These are phyloP conservation scores for Naegleria gruberi DNA, from an alignment of 208 protist species.

Conservation along the genomic window DNA sequence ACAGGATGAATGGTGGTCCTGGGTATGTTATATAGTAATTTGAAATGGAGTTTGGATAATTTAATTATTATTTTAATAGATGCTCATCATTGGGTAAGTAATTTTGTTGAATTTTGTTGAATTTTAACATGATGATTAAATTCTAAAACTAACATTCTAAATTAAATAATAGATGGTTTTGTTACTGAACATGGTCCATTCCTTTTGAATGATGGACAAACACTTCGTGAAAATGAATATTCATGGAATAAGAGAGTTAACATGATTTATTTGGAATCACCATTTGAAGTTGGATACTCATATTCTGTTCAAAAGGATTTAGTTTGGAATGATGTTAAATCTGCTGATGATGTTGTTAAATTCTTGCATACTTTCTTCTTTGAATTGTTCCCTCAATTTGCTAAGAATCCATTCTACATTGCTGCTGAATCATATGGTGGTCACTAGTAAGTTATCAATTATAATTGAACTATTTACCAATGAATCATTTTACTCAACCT, in stretches of 20 bases:
- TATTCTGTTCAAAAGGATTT: conserved; percentile 3
- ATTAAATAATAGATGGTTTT: not conserved
- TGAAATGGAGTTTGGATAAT: too few relatives aligned
- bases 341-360: conserved; percentile 23
- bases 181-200: conserved; percentile 14
- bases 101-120: too few relatives aligned
- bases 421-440: conserved; percentile 52
- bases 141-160: too few relatives aligned
- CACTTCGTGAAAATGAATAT: conserved; percentile 23
- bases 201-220: conserved; percentile 16
- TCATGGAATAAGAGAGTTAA: conserved; percentile 39
- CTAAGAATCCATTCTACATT: conserved; percentile 60
- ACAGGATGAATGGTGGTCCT: conserved; percentile 44
- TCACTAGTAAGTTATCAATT: conserved; percentile 47
- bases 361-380: conserved; percentile 24
- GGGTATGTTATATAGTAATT: too few relatives aligned
- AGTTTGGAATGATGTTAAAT: conserved; percentile 21
- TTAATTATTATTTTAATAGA: too few relatives aligned
- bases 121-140: too few relatives aligned
- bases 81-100: too few relatives aligned
- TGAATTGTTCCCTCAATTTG: conserved; percentile 43
- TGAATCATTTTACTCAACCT: not conserved
- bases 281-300: conserved; percentile 25
- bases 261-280: conserved; percentile 37
- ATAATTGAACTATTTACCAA: not conserved